Evolutionary conservation across 2,329 filamentous ascomycete genomes (phyloP).

Genomic region (Fusarium foetens): DNA sequence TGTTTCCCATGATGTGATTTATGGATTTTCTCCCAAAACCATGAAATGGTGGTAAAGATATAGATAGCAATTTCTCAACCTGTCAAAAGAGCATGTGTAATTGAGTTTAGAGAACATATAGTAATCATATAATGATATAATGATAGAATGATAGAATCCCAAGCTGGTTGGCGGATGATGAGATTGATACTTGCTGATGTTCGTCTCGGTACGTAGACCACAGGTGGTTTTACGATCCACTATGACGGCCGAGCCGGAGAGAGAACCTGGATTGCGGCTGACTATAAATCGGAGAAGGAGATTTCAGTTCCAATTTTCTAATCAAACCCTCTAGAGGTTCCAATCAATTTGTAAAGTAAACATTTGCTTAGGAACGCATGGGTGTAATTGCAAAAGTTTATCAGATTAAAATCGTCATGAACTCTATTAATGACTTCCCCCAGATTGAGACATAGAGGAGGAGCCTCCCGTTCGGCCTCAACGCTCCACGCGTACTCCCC

Average conservation of each 20-base stretch:
- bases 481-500: slow-evolving; percentile 32
- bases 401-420: neutral
- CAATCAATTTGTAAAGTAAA: too few species aligned
- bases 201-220: neutral
- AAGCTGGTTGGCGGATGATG: neutral
- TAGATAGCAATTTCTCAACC: neutral
- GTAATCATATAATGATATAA: too few species aligned
- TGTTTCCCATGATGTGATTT: neutral
- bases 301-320: neutral
- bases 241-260: neutral
- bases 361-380: neutral
- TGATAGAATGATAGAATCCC: neutral
- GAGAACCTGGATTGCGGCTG: neutral
- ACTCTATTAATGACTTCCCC: neutral
- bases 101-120: neutral
- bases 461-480: neutral
- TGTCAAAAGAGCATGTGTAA: too few species aligned
- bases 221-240: slow-evolving; percentile 21
- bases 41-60: neutral
- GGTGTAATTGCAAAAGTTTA: neutral
- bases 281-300: neutral
- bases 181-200: neutral
- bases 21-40: too few species aligned
- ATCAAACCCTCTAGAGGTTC: neutral
- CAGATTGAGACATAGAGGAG: neutral